phyloP scores from a whole-genome alignment of 768 basidiomycete genomes.

The Lyophyllum semitale region DNA sequence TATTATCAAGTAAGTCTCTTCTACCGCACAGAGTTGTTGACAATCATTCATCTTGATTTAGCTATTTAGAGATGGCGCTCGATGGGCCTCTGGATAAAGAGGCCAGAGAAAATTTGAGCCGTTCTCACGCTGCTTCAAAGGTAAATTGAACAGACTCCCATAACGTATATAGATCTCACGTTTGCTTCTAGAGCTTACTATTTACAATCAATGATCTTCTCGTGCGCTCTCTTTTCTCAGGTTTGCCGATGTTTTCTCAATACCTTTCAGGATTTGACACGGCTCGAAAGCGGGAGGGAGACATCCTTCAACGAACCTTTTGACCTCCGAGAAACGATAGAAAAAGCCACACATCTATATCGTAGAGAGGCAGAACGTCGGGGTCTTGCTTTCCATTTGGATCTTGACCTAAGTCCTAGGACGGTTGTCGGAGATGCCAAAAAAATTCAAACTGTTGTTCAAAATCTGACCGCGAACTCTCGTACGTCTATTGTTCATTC shows the following conservation, averaged over 20 bases:
- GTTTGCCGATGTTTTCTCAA: background rate
- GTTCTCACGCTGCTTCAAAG: constrained; percentile 77
- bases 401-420: constrained; percentile 54
- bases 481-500: constrained; percentile 36
- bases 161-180: background rate
- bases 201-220: constrained; percentile 86
- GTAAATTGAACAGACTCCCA: constrained; percentile 25
- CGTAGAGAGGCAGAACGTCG: constrained; percentile 65
- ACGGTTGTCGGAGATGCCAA: constrained; percentile 69
- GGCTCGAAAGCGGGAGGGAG: constrained; percentile 74
- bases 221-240: constrained; percentile 28
- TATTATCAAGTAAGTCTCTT: constrained; percentile 67
- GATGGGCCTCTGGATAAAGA: constrained; percentile 73
- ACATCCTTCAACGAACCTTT: constrained; percentile 80
- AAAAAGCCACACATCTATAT: constrained; percentile 65
- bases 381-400: constrained; percentile 58
- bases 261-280: constrained; percentile 61
- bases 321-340: constrained; percentile 58
- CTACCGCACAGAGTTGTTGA: no score
- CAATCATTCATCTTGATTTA: constrained; percentile 20
- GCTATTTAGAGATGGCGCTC: constrained; percentile 80
- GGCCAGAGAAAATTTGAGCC: constrained; percentile 71
- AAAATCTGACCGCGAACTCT: constrained; percentile 78
- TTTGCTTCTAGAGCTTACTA: constrained; percentile 51
- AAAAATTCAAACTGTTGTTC: constrained; percentile 76